These are phyloP conservation scores for Komagataella kurtzmanii DNA, from an alignment of 805 yeast genomes.

Conservation along the genomic window DNA sequence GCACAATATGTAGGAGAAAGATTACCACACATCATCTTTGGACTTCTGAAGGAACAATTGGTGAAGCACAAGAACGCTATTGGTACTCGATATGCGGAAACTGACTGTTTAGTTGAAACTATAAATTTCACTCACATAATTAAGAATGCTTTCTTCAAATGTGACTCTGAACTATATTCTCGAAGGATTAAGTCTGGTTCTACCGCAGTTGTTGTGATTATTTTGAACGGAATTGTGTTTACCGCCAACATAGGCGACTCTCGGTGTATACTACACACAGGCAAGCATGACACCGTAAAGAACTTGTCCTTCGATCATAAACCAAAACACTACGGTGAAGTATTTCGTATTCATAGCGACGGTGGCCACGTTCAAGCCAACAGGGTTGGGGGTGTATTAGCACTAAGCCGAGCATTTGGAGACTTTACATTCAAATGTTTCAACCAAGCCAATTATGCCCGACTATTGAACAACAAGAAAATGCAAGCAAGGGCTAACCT, in stretches of 20 bases:
- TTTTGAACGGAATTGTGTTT: slow-evolving; percentile 29
- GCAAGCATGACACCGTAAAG: slow-evolving; percentile 38
- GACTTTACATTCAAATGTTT: slow-evolving; percentile 44
- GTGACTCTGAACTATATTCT: slow-evolving; percentile 28
- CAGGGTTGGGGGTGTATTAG: slow-evolving; percentile 45
- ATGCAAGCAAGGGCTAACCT: neutral
- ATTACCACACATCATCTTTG: slow-evolving; percentile 24
- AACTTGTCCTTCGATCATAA: slow-evolving; percentile 55
- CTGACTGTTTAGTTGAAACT: slow-evolving; percentile 5
- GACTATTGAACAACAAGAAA: slow-evolving; percentile 6
- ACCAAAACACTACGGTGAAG: slow-evolving; percentile 44
- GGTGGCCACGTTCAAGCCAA: slow-evolving; percentile 51
- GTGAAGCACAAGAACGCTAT: neutral
- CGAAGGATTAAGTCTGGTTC: slow-evolving; percentile 34
- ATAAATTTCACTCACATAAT: slow-evolving; percentile 17
- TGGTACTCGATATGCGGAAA: neutral
- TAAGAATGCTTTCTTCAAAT: slow-evolving; percentile 28
- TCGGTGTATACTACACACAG: slow-evolving; percentile 40
- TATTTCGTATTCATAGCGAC: slow-evolving; percentile 41
- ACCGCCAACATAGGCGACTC: slow-evolving; percentile 74
- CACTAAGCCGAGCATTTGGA: slow-evolving; percentile 48
- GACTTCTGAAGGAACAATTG: slow-evolving; percentile 10
- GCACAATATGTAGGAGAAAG: slow-evolving; percentile 37
- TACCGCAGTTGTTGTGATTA: slow-evolving; percentile 33
- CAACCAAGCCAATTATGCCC: slow-evolving; percentile 12